phyloP scores from a whole-genome alignment of 306 rosid species.

The Carpinus viminea region DNA sequence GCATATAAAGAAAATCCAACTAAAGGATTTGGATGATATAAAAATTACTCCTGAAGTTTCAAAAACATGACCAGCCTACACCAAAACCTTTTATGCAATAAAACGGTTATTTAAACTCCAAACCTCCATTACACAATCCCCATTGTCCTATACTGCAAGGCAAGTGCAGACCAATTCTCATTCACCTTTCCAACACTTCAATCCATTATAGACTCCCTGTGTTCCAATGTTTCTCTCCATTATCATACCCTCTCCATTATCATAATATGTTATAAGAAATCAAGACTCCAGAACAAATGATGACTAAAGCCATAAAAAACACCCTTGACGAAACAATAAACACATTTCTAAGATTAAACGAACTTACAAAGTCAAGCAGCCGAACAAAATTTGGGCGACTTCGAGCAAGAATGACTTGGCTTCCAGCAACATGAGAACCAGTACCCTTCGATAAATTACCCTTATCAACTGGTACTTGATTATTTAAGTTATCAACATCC shows the following conservation, averaged over 20 bases:
- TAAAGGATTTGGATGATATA: constrained; percentile 9
- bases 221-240: not conserved
- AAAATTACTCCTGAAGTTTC: constrained; percentile 15
- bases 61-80: constrained; percentile 7
- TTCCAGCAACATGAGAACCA: constrained; percentile 44
- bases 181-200: constrained; percentile 10
- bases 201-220: not conserved
- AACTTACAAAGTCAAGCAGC: constrained; percentile 75
- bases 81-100: not conserved
- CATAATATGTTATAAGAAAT: not conserved
- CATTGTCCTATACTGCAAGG: not conserved
- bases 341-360: constrained; percentile 3
- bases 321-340: constrained; percentile 5
- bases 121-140: constrained; percentile 1
- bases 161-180: not conserved
- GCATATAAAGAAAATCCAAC: not conserved
- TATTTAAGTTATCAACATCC: constrained; percentile 69
- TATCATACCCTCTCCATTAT: not conserved
- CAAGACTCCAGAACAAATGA: constrained; percentile 14
- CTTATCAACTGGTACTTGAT: constrained; percentile 53
- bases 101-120: not conserved
- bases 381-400: constrained; percentile 49
- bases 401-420: constrained; percentile 53
- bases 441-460: constrained; percentile 42
- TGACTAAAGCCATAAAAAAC: constrained; percentile 14